Percentiles rank a stretch among this genome's conserved stretches.
These are phyloP conservation scores for Geoglossum glabrum DNA, from an alignment of 495 filamentous ascomycete genomes.

Conservation along the genomic window DNA sequence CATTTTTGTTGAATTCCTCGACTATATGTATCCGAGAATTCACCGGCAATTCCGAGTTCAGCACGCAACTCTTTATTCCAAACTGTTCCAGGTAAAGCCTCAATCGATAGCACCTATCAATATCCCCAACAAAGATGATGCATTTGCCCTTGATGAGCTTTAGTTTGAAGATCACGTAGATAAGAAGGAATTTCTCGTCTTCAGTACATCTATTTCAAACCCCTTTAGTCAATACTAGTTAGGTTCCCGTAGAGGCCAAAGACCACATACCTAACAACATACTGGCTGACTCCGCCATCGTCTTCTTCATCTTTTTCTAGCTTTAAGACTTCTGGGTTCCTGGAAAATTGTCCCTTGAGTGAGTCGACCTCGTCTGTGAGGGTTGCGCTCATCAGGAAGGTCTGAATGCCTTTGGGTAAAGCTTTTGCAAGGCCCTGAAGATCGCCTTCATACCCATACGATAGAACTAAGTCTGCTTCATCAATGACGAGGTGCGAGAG, in stretches of 20 bases:
- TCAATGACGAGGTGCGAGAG: slow-evolving; percentile 76
- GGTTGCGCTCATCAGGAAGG: slow-evolving; percentile 82
- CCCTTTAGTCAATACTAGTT: slow-evolving; percentile 6
- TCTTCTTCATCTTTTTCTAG: slow-evolving; percentile 55
- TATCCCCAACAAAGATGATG: slow-evolving; percentile 83
- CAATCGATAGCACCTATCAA: slow-evolving; percentile 81
- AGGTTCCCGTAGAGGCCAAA: not conserved
- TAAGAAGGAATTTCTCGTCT: slow-evolving; percentile 89
- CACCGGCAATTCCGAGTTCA: slow-evolving; percentile 88
- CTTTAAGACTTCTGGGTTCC: slow-evolving; percentile 56
- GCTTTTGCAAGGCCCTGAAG: slow-evolving; percentile 53
- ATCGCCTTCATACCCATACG: slow-evolving; percentile 86
- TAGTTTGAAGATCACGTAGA: slow-evolving; percentile 86
- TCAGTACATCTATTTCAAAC: slow-evolving; percentile 48
- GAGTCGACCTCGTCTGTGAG: slow-evolving; percentile 70
- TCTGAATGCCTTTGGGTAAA: slow-evolving; percentile 71
- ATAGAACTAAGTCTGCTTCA: slow-evolving; percentile 85
- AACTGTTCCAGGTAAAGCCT: slow-evolving; percentile 97
- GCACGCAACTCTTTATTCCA: slow-evolving; percentile 74
- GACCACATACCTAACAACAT: slow-evolving; percentile 47
- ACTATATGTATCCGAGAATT: slow-evolving; percentile 87
- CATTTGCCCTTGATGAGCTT: slow-evolving; percentile 87
- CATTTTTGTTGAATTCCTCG: slow-evolving; percentile 86
- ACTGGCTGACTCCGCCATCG: slow-evolving; percentile 59
- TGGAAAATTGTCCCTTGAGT: slow-evolving; percentile 70